Base-by-base conservation (phyloP, 345 rosid genomes). In the Salix koriyanagi region DNA sequence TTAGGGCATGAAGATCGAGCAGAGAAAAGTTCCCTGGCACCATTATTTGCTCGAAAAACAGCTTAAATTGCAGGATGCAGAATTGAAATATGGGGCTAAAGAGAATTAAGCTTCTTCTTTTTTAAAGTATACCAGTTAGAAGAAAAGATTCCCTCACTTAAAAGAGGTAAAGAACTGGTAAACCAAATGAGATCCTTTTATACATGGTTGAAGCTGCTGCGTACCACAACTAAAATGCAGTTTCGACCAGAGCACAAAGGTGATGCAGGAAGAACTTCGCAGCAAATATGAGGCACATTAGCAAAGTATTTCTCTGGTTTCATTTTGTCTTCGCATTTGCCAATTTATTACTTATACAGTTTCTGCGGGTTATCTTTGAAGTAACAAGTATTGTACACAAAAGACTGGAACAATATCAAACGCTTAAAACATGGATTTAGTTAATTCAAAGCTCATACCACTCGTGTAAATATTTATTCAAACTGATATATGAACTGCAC, bases 401-500 rank as follows among this genome's bases (percentile, higher is more conserved):
- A 15, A 44, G 36, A 34, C 2, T 65, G 5, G 56, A 34, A 58
- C 54, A 60, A 65, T 21, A 66, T 48, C 7, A 2, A 73, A 58
- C 7, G 2, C 15, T 14, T 9, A 15, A 67, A 56, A 65, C 32
- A 15, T 23, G 19, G 10, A 52, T 28, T 37, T 8, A 39, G 14
- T 65, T 30, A 50, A 52, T 61, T 36, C 11, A 65, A 78, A 74
- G 58, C 65, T 70, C 76, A 58, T 10, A 23, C 75, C 28, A 61
- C 41, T 65, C 14, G 58, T 78, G 79, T 71, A 70, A 62, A 76
- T 69, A 74, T 72, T 79, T 74, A 77, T 73, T 75, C 79, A 77
- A 73, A 82, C 76, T 80, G 76, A 81, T 52, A 82, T 80, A 75
- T 81, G 75, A 77, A 80, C 84, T 77, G 80, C 86, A 86, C 83